phyloP scores from a whole-genome alignment of 208 protist genomes.

The Acanthamoeba royreba region DNA sequence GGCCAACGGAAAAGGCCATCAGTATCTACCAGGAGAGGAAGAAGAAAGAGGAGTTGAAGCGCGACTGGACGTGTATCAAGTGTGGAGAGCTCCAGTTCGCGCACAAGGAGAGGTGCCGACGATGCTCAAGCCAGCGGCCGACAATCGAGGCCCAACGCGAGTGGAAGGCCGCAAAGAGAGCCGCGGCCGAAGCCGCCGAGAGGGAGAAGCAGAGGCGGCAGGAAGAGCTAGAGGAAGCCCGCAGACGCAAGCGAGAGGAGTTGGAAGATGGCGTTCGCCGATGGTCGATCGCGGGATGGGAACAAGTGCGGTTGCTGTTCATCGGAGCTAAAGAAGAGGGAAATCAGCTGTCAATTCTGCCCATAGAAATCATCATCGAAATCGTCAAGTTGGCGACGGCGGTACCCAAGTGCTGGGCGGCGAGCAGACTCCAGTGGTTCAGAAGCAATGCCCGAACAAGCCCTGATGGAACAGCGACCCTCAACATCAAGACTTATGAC shows the following conservation, averaged over 20 bases:
- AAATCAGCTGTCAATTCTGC: background rate
- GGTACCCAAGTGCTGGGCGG: background rate
- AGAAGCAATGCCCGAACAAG: background rate
- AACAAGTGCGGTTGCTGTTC: background rate
- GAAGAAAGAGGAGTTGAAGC: background rate
- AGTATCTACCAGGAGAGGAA: background rate
- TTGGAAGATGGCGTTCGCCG: background rate
- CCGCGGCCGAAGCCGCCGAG: background rate
- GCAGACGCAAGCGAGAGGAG: background rate
- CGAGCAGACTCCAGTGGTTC: background rate
- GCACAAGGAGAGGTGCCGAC: background rate
- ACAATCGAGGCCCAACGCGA: background rate
- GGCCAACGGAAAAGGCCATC: background rate
- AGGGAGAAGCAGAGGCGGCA: background rate
- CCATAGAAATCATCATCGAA: background rate
- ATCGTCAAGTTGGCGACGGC: background rate
- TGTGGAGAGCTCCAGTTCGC: background rate
- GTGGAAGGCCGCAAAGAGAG: background rate
- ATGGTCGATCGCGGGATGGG: background rate
- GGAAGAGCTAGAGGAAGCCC: background rate
- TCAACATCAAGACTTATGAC: background rate
- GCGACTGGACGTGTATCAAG: background rate
- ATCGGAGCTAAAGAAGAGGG: background rate
- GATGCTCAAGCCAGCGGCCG: background rate
- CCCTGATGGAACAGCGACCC: background rate